Evolutionary conservation across 768 basidiomycete genomes (phyloP), one percentile per base, ranked within the genome.

Genomic region (Mrakia gelida): DNA sequence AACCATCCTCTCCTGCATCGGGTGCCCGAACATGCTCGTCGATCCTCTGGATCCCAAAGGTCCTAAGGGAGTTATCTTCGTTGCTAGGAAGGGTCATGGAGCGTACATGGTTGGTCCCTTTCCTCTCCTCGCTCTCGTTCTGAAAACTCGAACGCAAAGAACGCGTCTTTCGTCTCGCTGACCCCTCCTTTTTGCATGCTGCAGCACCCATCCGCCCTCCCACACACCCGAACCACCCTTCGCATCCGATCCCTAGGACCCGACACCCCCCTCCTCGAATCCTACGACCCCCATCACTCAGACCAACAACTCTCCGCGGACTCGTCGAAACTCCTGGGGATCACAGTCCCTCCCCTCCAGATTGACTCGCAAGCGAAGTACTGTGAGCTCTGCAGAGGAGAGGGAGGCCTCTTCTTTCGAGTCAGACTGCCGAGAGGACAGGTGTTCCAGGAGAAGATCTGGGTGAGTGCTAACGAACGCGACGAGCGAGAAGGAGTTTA

Each of bases 321-420:
- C 30, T 90, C 97, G 43, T 90, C 92, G 0, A 82, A 88, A 45
- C 81, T 91, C 10, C 86, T 98, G 34, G 88, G 88, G 2, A 88
- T 97, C 76, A 89, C 89, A 26, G 74, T 34, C 28, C 38, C 34
- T 4, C 74, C 74, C 10, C 86, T 90, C 23, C 88, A 92, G 30
- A 96, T 98, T 94, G 96, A 98, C 83, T 93, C 92, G 83, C 95
- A 98, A 84, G 94, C 94, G 3, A 99, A 98, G 85, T 98, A 98
- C 81, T 89, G 91, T 45, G 90, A 90, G 81, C 88, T 98, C 16
- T 89, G 90, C 9, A 86, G 95, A 61, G 94, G 95, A 0, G 91
- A 95, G 75, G 94, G 94, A 67, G 74, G 61, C 3, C 26, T 75
- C 2, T 75, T 63, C 23, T 75, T 75, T 30, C 3, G 74, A n/a